Evolutionary conservation across 257 asterid genomes (phyloP).

Genomic region (Perilla frutescens): DNA sequence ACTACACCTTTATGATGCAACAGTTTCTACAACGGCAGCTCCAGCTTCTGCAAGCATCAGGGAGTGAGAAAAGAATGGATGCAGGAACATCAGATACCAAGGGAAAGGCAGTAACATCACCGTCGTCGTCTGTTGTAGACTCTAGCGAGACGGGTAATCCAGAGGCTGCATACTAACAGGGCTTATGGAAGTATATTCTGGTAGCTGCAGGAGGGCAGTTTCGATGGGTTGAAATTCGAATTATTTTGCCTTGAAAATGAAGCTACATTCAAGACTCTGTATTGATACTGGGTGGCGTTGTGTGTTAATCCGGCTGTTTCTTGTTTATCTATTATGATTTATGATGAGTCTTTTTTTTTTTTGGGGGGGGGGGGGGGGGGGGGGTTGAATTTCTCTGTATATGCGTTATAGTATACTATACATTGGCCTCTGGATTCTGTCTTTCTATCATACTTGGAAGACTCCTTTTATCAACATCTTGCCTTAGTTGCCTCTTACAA

Average conservation of each 20-base stretch:
- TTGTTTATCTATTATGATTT: too few relatives aligned
- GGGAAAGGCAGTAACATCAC: slow-evolving; percentile 57
- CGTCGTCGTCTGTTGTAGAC: slow-evolving; percentile 50
- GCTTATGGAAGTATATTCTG: slow-evolving; percentile 16
- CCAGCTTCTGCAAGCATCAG: slow-evolving; percentile 54
- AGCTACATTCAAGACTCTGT: background rate
- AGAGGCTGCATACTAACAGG: slow-evolving; percentile 35
- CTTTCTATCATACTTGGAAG: too few relatives aligned
- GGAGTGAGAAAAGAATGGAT: slow-evolving; percentile 38
- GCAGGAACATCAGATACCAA: slow-evolving; percentile 48
- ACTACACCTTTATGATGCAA: background rate
- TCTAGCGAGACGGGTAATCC: slow-evolving; percentile 34
- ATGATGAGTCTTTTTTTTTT: too few relatives aligned
- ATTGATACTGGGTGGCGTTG: slow-evolving; percentile 9
- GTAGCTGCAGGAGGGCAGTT: background rate
- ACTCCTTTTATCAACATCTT: too few relatives aligned
- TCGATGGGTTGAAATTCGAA: background rate
- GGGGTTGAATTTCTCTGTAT: too few relatives aligned
- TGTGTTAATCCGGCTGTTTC: slow-evolving; percentile 18
- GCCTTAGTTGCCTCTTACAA: too few relatives aligned
- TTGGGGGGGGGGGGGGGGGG: too few relatives aligned
- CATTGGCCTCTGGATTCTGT: too few relatives aligned
- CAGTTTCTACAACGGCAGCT: slow-evolving; percentile 78
- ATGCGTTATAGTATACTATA: too few relatives aligned
- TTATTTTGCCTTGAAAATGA: slow-evolving; percentile 1